These are phyloP conservation scores for Apiotrichum laibachii DNA, from an alignment of 1,284 basidiomycete genomes.

Conservation along the genomic window DNA sequence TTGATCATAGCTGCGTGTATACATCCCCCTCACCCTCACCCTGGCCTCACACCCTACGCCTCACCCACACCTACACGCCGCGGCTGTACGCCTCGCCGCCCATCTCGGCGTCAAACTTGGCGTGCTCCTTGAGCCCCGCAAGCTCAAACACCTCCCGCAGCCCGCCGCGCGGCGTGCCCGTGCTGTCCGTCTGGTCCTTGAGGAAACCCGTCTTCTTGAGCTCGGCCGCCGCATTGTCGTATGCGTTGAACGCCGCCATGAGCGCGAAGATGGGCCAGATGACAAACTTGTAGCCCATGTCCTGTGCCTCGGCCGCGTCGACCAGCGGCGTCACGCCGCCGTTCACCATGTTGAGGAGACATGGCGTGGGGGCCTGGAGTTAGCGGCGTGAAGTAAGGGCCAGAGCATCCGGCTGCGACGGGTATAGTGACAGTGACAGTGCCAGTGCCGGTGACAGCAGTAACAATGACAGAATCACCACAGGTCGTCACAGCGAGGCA, in stretches of 20 bases:
- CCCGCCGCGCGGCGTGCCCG: slow-evolving; percentile 3
- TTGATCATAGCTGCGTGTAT: no score
- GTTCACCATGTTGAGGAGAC: slow-evolving; percentile 72
- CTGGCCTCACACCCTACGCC: no score
- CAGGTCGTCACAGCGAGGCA: no score
- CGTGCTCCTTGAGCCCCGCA: slow-evolving; percentile 6
- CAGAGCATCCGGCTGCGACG: no score
- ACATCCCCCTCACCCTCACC: no score
- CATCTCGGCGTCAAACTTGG: slow-evolving; percentile 11
- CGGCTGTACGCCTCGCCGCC: slow-evolving; percentile 11
- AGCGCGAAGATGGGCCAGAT: slow-evolving; percentile 23
- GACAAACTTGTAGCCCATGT: slow-evolving; percentile 20
- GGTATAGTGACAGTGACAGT: no score
- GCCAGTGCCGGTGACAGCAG: no score
- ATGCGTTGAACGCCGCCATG: slow-evolving; percentile 19
- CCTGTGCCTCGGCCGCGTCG: slow-evolving; percentile 51
- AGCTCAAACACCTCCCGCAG: slow-evolving; percentile 17
- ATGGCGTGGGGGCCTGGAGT: slow-evolving; percentile 32
- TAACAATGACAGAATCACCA: no score
- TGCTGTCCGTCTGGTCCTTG: not conserved
- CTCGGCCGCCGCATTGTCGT: slow-evolving; percentile 11
- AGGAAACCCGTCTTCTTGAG: slow-evolving; percentile 16
- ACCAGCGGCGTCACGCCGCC: slow-evolving; percentile 71
- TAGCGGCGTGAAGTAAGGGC: no score
- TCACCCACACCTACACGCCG: not conserved